Conservation (phyloP, 2,329 filamentous ascomycete genomes). For the Trichoderma gracile region DNA sequence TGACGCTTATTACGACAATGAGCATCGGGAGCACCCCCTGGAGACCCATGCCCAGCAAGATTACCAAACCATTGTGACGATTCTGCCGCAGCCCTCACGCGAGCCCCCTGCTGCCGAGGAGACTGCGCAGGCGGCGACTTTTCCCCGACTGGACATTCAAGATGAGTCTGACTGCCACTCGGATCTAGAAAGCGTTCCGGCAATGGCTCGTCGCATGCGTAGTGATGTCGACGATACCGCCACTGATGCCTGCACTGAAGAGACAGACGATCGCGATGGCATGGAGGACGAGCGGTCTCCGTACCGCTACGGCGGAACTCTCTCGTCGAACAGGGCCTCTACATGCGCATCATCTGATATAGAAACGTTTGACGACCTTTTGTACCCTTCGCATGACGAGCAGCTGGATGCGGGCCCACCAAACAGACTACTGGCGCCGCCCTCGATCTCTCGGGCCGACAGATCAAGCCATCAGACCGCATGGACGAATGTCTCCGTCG, state of each 20-base stretch:
- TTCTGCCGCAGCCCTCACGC: slow-evolving; percentile 46
- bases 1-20: slow-evolving; percentile 40
- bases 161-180: slow-evolving; percentile 45
- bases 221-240: slow-evolving; percentile 37
- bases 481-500: slow-evolving; percentile 63
- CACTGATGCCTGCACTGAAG: slow-evolving; percentile 42
- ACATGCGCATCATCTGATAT: slow-evolving; percentile 45
- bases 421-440: slow-evolving; percentile 51
- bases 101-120: slow-evolving; percentile 22
- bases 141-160: slow-evolving; percentile 40
- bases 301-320: slow-evolving; percentile 34
- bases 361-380: slow-evolving; percentile 35
- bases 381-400: slow-evolving; percentile 33
- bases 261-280: slow-evolving; percentile 38
- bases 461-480: slow-evolving; percentile 56
- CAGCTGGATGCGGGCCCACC: slow-evolving; percentile 42
- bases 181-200: slow-evolving; percentile 37
- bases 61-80: slow-evolving; percentile 51
- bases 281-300: slow-evolving; percentile 35
- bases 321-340: slow-evolving; percentile 42
- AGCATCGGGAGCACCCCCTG: slow-evolving; percentile 37
- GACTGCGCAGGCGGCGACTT: slow-evolving; percentile 34
- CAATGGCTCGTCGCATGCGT: slow-evolving; percentile 32
- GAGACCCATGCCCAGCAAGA: slow-evolving; percentile 28
- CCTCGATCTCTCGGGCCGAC: slow-evolving; percentile 45